Percentiles rank a stretch among this genome's conserved stretches.
Conservation (phyloP, 2,329 filamentous ascomycete genomes). For the Cladosporium sp. region DNA sequence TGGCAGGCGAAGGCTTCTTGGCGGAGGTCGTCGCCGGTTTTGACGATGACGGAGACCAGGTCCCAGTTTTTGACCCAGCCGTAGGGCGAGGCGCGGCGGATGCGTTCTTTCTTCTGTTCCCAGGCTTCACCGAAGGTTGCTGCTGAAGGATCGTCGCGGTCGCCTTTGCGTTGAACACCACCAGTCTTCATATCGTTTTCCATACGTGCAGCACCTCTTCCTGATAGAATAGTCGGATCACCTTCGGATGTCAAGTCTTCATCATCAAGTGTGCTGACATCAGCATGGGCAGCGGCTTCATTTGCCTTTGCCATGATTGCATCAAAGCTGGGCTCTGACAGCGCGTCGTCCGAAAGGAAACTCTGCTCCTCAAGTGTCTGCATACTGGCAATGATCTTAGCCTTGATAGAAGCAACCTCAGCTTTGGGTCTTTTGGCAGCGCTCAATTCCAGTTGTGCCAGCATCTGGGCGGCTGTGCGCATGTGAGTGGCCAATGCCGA, state of each 20-base stretch:
- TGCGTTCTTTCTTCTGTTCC: constrained; percentile 77
- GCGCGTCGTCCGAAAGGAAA: constrained; percentile 68
- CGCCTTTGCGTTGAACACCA: constrained; percentile 72
- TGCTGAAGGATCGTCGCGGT: constrained; percentile 79
- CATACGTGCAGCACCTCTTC: constrained; percentile 75
- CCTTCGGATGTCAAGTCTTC: constrained; percentile 34
- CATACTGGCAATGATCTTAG: constrained; percentile 87
- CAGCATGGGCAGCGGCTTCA: constrained; percentile 46
- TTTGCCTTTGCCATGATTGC: constrained; percentile 72
- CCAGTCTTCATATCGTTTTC: constrained; percentile 86
- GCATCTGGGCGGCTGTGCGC: constrained; percentile 81
- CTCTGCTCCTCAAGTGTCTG: constrained; percentile 81
- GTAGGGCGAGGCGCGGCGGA: constrained; percentile 76
- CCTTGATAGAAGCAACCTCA: constrained; percentile 77
- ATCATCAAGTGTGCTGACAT: constrained; percentile 52
- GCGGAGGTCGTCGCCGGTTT: constrained; percentile 75
- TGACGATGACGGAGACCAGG: constrained; percentile 79
- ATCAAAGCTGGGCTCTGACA: constrained; percentile 68
- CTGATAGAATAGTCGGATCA: constrained; percentile 53
- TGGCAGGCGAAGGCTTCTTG: constrained; percentile 86
- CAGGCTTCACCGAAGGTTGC: constrained; percentile 84
- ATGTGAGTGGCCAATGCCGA: constrained; percentile 81
- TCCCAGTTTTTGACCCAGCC: constrained; percentile 91
- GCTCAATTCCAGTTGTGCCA: constrained; percentile 75
- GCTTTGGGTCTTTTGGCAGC: constrained; percentile 73